Evolutionary conservation across 345 rosid species (phyloP).

Genomic region (Salix brachista): DNA sequence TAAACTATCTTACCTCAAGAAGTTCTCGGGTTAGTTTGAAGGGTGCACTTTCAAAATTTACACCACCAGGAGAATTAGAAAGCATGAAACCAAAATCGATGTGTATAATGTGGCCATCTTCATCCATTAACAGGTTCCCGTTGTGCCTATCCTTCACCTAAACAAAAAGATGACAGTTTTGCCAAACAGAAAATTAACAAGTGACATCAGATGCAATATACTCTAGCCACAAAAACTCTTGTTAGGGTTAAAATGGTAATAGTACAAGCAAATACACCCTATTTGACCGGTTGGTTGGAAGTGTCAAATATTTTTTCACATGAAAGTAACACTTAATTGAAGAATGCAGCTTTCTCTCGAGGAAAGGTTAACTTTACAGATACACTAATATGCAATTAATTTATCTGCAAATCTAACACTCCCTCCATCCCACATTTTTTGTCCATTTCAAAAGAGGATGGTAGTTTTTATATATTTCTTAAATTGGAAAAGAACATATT

Average conservation of each 20-base stretch:
- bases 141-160: constrained; percentile 97
- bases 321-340: background rate
- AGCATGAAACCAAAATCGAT: constrained; percentile 99
- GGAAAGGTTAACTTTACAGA: background rate
- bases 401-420: background rate
- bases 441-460: background rate
- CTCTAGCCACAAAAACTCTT: background rate
- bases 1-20: constrained; percentile 61
- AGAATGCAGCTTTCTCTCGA: background rate
- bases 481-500: background rate
- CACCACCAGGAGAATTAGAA: constrained; percentile 99
- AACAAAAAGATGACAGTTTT: background rate
- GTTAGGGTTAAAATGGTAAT: background rate
- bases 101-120: constrained; percentile 98
- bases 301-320: background rate
- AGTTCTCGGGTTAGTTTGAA: constrained; percentile 98
- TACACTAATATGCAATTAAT: background rate
- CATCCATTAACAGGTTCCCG: constrained; percentile 91
- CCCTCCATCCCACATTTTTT: background rate
- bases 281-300: background rate
- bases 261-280: too few species aligned
- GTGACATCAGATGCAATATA: background rate
- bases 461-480: background rate
- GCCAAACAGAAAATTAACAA: too few species aligned
- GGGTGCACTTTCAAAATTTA: constrained; percentile 99